Evolutionary conservation across 345 rosid species (phyloP).

Genomic region (Cochlearia excelsa): DNA sequence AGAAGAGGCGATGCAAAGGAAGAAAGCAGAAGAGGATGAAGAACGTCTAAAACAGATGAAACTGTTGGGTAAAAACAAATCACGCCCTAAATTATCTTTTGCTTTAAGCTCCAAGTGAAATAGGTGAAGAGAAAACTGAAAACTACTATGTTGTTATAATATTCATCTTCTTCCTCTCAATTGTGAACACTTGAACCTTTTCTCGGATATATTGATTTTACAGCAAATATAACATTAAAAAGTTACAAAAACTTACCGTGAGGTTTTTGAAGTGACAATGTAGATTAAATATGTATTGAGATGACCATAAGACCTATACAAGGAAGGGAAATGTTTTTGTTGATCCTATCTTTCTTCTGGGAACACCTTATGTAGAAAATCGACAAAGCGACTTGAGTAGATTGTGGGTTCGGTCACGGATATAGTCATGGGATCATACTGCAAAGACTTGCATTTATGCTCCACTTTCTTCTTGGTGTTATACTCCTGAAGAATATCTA

Average conservation of each 20-base stretch:
- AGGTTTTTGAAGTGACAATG: constrained; percentile 11
- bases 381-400: constrained; percentile 68
- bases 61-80: constrained; percentile 92
- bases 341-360: constrained; percentile 38
- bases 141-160: background rate
- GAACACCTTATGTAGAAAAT: constrained; percentile 69
- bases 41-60: constrained; percentile 86
- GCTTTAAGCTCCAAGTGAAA: constrained; percentile 80
- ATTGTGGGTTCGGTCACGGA: constrained; percentile 66
- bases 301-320: constrained; percentile 6
- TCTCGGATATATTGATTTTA: constrained; percentile 4
- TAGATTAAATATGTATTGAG: constrained; percentile 24
- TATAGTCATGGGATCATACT: constrained; percentile 54
- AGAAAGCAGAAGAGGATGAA: constrained; percentile 90
- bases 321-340: constrained; percentile 4
- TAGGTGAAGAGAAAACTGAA: background rate
- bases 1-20: constrained; percentile 80
- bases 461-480: constrained; percentile 71
- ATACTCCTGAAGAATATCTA: constrained; percentile 85
- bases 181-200: too few species aligned
- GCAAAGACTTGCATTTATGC: constrained; percentile 66
- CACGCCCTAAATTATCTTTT: constrained; percentile 87
- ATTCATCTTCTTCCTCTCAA: constrained; percentile 1
- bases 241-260: constrained; percentile 16
- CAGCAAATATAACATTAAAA: background rate